Evolutionary conservation across 345 rosid species (phyloP), one percentile per base, ranked within the genome.

Genomic region (Populus pruinosa): DNA sequence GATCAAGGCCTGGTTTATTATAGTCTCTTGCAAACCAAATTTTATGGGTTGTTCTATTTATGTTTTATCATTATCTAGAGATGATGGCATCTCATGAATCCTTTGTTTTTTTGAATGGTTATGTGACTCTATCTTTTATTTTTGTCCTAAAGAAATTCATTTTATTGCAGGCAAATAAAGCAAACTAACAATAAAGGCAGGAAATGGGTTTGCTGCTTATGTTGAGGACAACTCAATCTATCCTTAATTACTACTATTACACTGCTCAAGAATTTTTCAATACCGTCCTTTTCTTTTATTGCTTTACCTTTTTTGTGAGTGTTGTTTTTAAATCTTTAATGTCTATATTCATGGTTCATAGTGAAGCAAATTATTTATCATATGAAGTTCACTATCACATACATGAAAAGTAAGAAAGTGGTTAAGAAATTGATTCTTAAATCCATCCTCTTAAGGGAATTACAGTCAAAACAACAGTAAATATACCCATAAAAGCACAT

Each of bases 181-280:
- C 8, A 12, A 55, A 17, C 23, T 16, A 55, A 55, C 62, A 16
- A 20, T 18, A 55, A 55, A n/a, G 62, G 62, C 2, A 55, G 62
- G 18, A 69, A 56, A 68, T 76, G 73, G 25, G 59, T 38, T 38
- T 50, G 27, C 56, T 35, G 79, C 67, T 8, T 27, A 25, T 5
- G 56, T 41, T 38, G 55, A 55, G 50, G 67, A 53, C 79, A 67
- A 68, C 67, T 75, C 63, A 75, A 49, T 65, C 47, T 10, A 47
- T 65, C 64, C 1, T 10, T 33, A 6, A 12, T n/a, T 33, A 4
- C 36, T 47, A 0, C 27, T 5, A 25, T 7, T 36, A 23, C 67
- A 39, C 39, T 29, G 17, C 23, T 55, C n/a, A 12, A 31, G 31
- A 18, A 75, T 69, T 69, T 17, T 35, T 67, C 63, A 16, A 43